Conservation (phyloP, 805 yeast species). For the Naumovozyma baii region DNA sequence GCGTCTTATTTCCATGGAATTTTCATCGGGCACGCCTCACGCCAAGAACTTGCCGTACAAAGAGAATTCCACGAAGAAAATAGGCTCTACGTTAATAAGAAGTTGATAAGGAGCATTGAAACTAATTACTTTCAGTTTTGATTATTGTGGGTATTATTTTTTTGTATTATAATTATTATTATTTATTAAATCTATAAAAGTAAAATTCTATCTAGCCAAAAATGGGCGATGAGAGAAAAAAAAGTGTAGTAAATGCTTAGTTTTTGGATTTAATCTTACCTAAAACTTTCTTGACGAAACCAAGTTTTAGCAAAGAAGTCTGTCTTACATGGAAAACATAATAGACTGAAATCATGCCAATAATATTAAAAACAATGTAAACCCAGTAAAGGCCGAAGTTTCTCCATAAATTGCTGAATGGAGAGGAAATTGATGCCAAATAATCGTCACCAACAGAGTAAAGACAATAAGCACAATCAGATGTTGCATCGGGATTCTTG, state of each 20-base stretch:
- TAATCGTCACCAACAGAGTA: conserved; percentile 44
- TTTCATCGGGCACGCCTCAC: too few relatives aligned
- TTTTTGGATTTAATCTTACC: neutral
- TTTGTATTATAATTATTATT: too few relatives aligned
- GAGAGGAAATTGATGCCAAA: conserved; percentile 34
- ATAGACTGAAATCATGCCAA: conserved; percentile 36
- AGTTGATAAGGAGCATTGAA: too few relatives aligned
- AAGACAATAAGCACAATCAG: conserved; percentile 49
- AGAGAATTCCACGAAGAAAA: too few relatives aligned
- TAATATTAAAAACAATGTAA: conserved; percentile 38
- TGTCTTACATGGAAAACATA: conserved; percentile 42
- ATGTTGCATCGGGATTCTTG: conserved; percentile 30
- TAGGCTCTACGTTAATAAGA: too few relatives aligned
- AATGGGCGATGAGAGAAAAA: too few relatives aligned
- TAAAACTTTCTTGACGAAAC: neutral
- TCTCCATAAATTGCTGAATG: conserved; percentile 42
- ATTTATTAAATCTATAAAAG: too few relatives aligned
- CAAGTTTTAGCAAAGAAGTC: conserved; percentile 7
- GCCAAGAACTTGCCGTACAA: too few relatives aligned
- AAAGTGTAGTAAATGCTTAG: neutral
- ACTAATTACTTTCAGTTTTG: too few relatives aligned
- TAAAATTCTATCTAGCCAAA: too few relatives aligned
- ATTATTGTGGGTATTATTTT: too few relatives aligned
- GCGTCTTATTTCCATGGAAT: too few relatives aligned
- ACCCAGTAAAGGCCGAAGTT: conserved; percentile 47